phyloP scores from a whole-genome alignment of 805 yeast species.

The Starmerella bombicola region DNA sequence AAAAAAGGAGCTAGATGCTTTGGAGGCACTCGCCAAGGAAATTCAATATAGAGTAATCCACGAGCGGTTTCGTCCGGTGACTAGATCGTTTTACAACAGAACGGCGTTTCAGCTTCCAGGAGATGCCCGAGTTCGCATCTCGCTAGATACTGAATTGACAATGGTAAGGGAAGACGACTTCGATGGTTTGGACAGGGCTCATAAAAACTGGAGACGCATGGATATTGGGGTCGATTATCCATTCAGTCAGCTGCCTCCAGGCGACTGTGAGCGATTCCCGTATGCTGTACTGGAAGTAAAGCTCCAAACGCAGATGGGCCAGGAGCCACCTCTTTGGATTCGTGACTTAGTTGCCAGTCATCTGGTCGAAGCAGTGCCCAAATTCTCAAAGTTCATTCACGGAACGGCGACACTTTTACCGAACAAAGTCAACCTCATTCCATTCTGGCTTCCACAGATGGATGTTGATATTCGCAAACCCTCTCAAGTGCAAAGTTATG shows the following conservation, averaged over 20 bases:
- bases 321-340: slow-evolving; percentile 98
- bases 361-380: slow-evolving; percentile 95
- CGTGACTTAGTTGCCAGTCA: slow-evolving; percentile 83
- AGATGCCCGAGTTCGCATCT: slow-evolving; percentile 96
- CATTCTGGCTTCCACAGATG: slow-evolving; percentile 98
- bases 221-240: slow-evolving; percentile 98
- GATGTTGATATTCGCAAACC: slow-evolving; percentile 89
- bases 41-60: slow-evolving; percentile 81
- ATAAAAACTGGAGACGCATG: slow-evolving; percentile 94
- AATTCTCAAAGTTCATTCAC: slow-evolving; percentile 92
- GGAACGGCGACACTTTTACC: slow-evolving; percentile 90
- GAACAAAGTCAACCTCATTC: slow-evolving; percentile 68
- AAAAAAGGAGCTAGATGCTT: slow-evolving; percentile 71
- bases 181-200: slow-evolving; percentile 81
- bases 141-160: slow-evolving; percentile 91
- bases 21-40: slow-evolving; percentile 86
- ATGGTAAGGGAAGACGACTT: slow-evolving; percentile 97
- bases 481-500: slow-evolving; percentile 24
- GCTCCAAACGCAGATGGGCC: slow-evolving; percentile 94
- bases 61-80: slow-evolving; percentile 79
- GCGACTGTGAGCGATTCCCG: slow-evolving; percentile 86
- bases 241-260: slow-evolving; percentile 67
- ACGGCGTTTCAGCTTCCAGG: slow-evolving; percentile 99
- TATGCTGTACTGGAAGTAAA: slow-evolving; percentile 96
- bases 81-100: slow-evolving; percentile 92